Evolutionary conservation across 352 stramenopile genomes (phyloP).

Genomic region (Pythium phragmiticola): DNA sequence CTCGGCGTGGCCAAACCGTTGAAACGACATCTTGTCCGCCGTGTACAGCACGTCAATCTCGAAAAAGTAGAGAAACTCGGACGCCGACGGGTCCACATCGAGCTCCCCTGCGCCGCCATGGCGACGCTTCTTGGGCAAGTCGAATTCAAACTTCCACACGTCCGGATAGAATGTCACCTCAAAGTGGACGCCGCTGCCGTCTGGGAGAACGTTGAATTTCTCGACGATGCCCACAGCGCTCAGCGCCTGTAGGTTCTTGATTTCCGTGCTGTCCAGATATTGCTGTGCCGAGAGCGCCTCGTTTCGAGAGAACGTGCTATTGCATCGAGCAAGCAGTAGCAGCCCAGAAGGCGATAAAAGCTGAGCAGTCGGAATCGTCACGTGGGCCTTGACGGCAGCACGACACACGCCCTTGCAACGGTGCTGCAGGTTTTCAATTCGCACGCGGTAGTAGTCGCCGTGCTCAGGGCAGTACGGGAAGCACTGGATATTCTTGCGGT

Average conservation of each 20-base stretch:
- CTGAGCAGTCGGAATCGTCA: constrained; percentile 55
- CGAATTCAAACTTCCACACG: constrained; percentile 90
- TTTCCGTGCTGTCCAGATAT: constrained; percentile 50
- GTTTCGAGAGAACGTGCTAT: constrained; percentile 81
- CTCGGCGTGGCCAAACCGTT: constrained; percentile 61
- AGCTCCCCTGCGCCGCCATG: constrained; percentile 33
- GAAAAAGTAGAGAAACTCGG: constrained; percentile 86
- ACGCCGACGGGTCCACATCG: constrained; percentile 41
- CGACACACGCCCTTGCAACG: constrained; percentile 83
- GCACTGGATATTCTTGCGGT: constrained; percentile 92
- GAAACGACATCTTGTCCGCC: constrained; percentile 51
- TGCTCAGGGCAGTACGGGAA: constrained; percentile 89
- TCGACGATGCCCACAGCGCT: constrained; percentile 70
- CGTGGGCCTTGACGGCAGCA: constrained; percentile 68
- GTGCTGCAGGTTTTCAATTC: constrained; percentile 84
- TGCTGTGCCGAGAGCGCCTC: constrained; percentile 48
- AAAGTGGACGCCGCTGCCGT: constrained; percentile 54
- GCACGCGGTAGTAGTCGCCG: constrained; percentile 88
- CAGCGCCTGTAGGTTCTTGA: constrained; percentile 66
- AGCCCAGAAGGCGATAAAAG: constrained; percentile 37
- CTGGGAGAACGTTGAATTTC: constrained; percentile 41
- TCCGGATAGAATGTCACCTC: constrained; percentile 86
- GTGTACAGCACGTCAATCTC: constrained; percentile 85
- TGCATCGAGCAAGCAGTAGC: constrained; percentile 73
- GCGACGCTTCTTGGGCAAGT: constrained; percentile 85